Base-by-base conservation (phyloP, 257 asterid species). In the Plantago ovata region DNA sequence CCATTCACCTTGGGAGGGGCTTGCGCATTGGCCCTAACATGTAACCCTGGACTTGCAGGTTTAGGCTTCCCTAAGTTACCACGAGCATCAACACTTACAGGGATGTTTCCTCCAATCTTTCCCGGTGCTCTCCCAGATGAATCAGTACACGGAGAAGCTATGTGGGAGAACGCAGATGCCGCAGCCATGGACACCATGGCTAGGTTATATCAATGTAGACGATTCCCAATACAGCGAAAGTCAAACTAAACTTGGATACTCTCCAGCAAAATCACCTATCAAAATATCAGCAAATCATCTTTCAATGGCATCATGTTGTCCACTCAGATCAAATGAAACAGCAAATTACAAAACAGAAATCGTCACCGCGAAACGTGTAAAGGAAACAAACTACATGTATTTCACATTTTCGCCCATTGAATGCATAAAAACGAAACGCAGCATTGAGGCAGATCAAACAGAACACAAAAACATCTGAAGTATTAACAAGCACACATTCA, bases 1-100 rank as follows among this genome's bases (percentile, higher is more conserved):
- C 97, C 98, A 64, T 93, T 93, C 62, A 93, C 86, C 89, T 84
- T 93, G 18, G 95, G 79, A 69, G 89, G 94, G 16, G 97, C 91
- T 69, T 93, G 98, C 7, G 91, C 89, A 65, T 41, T 82, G 52
- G 97, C 91, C 73, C 82, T 86, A 56, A 81, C 89, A 68, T 77
- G 82, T 61, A 89, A 55, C 41, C 96, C 83, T 8, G 95, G 76
- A 50, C 86, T 66, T 24, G 78, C n/a, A 57, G 92, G 74, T 68
- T 82, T 88, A 13, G 85, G 69, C 70, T 84, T 92, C 9, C 74
- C 43, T 45, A 79, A 82, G 10, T 60, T 53, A 62, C 85, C 87
- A 40, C 87, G 83, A 52, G 81, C 62, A 72, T 81, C 94, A 62
- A 86, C 61, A 58, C 82, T 81, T 38, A 75, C 61, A 13, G 98